Percentiles rank a stretch among this genome's conserved stretches.
Conservation (phyloP, 805 yeast species). For the Ogataea zsoltii region DNA sequence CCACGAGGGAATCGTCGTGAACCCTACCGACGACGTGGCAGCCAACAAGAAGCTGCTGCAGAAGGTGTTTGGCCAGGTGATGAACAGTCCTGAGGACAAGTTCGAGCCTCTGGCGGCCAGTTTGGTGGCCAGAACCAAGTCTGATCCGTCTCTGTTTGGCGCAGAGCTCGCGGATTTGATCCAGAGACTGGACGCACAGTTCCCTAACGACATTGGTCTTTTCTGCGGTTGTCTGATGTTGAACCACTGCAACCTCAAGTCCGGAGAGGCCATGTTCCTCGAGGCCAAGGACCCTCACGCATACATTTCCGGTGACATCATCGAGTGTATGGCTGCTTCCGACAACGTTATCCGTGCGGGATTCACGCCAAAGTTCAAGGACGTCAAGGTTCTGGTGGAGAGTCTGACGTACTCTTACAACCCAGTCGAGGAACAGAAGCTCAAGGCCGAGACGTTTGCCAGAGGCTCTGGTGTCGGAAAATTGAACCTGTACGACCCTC, state of each 20-base stretch:
- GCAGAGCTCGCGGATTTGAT: slow-evolving; percentile 69
- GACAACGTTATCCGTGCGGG: slow-evolving; percentile 99
- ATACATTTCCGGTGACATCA: slow-evolving; percentile 93
- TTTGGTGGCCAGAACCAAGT: slow-evolving; percentile 64
- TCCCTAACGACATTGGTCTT: slow-evolving; percentile 91
- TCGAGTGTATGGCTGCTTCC: slow-evolving; percentile 99
- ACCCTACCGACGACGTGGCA: slow-evolving; percentile 47
- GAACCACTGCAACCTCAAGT: slow-evolving; percentile 77
- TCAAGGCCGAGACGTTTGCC: slow-evolving; percentile 60
- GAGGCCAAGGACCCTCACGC: slow-evolving; percentile 99
- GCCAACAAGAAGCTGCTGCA: slow-evolving; percentile 68
- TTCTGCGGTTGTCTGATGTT: slow-evolving; percentile 93
- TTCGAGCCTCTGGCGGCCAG: slow-evolving; percentile 59
- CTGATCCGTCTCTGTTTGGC: slow-evolving; percentile 59
- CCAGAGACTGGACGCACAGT: slow-evolving; percentile 77
- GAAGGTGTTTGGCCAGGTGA: slow-evolving; percentile 74
- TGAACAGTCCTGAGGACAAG: slow-evolving; percentile 71
- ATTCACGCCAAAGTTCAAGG: slow-evolving; percentile 98
- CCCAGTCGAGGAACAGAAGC: slow-evolving; percentile 90
- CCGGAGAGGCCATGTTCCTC: slow-evolving; percentile 96
- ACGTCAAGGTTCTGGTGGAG: slow-evolving; percentile 82
- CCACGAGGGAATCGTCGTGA: slow-evolving; percentile 44
- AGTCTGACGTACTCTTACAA: slow-evolving; percentile 90
- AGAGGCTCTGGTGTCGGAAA: slow-evolving; percentile 69
- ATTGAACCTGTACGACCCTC: slow-evolving; percentile 82